A percentile compares a stretch with the other conserved stretches of the same genome.
phyloP scores from a whole-genome alignment of 768 basidiomycete genomes.

The Lactarius pseudohatsudake region DNA sequence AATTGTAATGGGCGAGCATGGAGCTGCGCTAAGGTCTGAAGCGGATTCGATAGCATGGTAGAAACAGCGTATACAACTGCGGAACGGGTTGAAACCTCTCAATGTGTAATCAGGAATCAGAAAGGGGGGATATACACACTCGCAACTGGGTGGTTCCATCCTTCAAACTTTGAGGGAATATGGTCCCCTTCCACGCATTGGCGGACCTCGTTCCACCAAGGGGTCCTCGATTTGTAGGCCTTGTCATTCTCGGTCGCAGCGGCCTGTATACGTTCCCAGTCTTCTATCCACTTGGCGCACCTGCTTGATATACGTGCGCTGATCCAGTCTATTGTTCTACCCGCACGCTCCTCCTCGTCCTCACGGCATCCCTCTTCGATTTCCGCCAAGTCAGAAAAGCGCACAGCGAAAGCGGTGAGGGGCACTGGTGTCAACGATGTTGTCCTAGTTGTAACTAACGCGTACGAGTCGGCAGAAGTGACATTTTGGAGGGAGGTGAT shows the following conservation, averaged over 20 bases:
- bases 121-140: conserved; percentile 45
- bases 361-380: conserved; percentile 75
- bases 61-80: conserved; percentile 81
- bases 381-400: conserved; percentile 74
- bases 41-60: conserved; percentile 75
- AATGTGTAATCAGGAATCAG: neutral
- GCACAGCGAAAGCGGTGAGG: conserved; percentile 69
- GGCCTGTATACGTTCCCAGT: conserved; percentile 49
- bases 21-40: conserved; percentile 76
- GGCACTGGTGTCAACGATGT: conserved; percentile 67
- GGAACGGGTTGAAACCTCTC: neutral
- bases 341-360: conserved; percentile 76
- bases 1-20: conserved; percentile 65
- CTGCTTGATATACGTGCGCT: conserved; percentile 64
- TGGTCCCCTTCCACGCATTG: conserved; percentile 76
- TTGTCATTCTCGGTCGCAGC: conserved; percentile 34
- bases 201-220: conserved; percentile 87
- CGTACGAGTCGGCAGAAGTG: conserved; percentile 15
- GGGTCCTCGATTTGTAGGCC: conserved; percentile 46
- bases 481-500: conserved; percentile 2
- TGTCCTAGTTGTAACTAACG: conserved; percentile 74
- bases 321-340: conserved; percentile 85
- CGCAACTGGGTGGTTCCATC: conserved; percentile 86
- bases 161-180: conserved; percentile 67
- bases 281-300: conserved; percentile 69